Evolutionary conservation across 129 eudicot genomes (phyloP).

Genomic region (Centaurea solstitialis): DNA sequence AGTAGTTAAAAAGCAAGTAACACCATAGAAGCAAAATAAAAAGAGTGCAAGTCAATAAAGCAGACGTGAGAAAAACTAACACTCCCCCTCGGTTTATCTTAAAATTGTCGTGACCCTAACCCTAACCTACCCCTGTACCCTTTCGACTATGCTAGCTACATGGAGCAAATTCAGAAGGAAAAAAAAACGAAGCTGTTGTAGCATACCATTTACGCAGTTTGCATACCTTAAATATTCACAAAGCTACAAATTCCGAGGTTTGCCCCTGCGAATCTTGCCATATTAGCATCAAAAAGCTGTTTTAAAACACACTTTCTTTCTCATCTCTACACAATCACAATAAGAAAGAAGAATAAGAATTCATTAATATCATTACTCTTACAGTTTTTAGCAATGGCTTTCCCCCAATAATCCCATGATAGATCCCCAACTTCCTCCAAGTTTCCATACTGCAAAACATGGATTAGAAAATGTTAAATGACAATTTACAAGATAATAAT

Average conservation of each 20-base stretch:
- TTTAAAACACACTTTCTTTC: constrained; percentile 14
- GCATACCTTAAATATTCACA: background rate
- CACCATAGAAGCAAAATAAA: background rate
- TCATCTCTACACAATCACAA: constrained; percentile 16
- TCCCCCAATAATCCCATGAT: constrained; percentile 46
- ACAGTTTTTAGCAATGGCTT: constrained; percentile 33
- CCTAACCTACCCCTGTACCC: background rate
- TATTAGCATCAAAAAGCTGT: background rate
- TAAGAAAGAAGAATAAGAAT: background rate
- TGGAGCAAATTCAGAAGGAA: background rate
- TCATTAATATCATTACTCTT: background rate
- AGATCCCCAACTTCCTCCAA: constrained; percentile 78
- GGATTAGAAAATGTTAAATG: background rate
- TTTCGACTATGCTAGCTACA: background rate
- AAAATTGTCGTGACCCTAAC: background rate
- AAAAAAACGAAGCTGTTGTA: background rate
- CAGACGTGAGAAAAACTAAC: background rate
- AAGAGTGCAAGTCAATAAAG: background rate
- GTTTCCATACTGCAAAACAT: constrained; percentile 69
- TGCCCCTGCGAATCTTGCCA: constrained; percentile 11
- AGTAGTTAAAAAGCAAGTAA: background rate
- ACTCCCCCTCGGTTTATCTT: background rate
- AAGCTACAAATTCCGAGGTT: constrained; percentile 8
- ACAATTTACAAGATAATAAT: background rate
- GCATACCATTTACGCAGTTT: background rate